phyloP scores from a whole-genome alignment of 2,329 filamentous ascomycete species.

The Venturia oleaginea region DNA sequence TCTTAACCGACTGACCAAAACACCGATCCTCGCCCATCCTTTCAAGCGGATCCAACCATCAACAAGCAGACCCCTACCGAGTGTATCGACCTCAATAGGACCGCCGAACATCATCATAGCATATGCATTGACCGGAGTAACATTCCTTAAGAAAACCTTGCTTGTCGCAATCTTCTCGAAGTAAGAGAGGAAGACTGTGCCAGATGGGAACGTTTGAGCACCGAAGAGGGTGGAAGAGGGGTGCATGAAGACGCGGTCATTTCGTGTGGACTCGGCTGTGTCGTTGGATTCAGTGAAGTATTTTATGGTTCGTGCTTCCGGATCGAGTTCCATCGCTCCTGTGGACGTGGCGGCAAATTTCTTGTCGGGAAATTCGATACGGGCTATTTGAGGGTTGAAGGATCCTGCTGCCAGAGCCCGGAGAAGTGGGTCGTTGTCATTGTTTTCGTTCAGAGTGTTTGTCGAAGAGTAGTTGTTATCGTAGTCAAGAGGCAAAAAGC shows the following conservation, averaged over 20 bases:
- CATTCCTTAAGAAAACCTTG: constrained; percentile 87
- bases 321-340: constrained; percentile 85
- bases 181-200: constrained; percentile 74
- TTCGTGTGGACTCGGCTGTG: constrained; percentile 20
- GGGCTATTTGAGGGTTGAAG: constrained; percentile 70
- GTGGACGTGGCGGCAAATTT: constrained; percentile 84
- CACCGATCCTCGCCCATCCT: constrained; percentile 92
- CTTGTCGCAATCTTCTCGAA: constrained; percentile 76
- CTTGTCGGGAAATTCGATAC: constrained; percentile 90
- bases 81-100: constrained; percentile 73
- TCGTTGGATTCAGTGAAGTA: constrained; percentile 59
- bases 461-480: constrained; percentile 20
- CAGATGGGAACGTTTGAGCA: constrained; percentile 61
- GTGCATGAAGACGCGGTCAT: constrained; percentile 75
- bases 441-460: constrained; percentile 38
- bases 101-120: constrained; percentile 83
- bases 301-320: constrained; percentile 83
- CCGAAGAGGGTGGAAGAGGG: constrained; percentile 81
- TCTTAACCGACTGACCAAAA: constrained; percentile 72
- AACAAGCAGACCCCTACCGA: constrained; percentile 77
- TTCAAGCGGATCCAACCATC: constrained; percentile 82
- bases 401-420: constrained; percentile 41
- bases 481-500: constrained; percentile 52
- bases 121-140: constrained; percentile 89
- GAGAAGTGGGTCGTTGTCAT: constrained; percentile 36